Evolutionary conservation across 495 filamentous ascomycete species (phyloP).

Genomic region (Mycothermus thermophilus): DNA sequence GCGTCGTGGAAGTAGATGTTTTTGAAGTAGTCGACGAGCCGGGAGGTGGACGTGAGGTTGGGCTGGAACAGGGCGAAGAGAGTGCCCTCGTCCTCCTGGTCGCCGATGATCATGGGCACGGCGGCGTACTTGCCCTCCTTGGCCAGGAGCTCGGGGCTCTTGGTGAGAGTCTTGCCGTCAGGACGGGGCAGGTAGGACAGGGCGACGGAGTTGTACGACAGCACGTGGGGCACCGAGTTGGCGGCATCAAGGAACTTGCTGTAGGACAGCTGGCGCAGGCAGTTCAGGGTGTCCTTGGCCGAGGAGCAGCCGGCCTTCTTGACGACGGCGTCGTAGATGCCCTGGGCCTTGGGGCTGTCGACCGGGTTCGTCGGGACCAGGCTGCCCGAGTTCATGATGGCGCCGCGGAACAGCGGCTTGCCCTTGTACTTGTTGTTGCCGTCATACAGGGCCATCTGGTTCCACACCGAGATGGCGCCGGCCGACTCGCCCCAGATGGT

Average conservation of each 20-base stretch:
- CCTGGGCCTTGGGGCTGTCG: conserved; percentile 48
- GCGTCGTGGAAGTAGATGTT: conserved; percentile 43
- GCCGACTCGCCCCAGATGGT: conserved; percentile 66
- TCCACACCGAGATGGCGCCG: conserved; percentile 55
- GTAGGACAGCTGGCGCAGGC: conserved; percentile 47
- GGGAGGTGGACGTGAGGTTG: conserved; percentile 45
- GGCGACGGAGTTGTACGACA: conserved; percentile 49
- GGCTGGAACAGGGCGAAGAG: conserved; percentile 47
- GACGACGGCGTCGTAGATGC: conserved; percentile 50
- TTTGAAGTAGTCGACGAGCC: conserved; percentile 45
- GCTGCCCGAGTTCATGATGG: conserved; percentile 60
- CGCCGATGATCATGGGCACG: conserved; percentile 45
- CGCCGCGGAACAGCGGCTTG: conserved; percentile 53
- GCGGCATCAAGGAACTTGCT: conserved; percentile 46
- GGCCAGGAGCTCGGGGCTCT: conserved; percentile 41
- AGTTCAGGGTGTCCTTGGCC: conserved; percentile 43
- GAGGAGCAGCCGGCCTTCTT: conserved; percentile 42
- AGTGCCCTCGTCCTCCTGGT: conserved; percentile 48
- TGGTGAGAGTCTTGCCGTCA: conserved; percentile 42
- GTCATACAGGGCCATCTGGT: conserved; percentile 56
- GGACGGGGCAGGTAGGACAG: conserved; percentile 54
- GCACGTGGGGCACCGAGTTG: conserved; percentile 50
- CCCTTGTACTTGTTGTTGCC: conserved; percentile 58
- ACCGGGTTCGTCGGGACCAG: conserved; percentile 49
- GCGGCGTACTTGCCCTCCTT: conserved; percentile 37